Base-by-base conservation (phyloP, 768 basidiomycete genomes). In the Clavaria fumosa region DNA sequence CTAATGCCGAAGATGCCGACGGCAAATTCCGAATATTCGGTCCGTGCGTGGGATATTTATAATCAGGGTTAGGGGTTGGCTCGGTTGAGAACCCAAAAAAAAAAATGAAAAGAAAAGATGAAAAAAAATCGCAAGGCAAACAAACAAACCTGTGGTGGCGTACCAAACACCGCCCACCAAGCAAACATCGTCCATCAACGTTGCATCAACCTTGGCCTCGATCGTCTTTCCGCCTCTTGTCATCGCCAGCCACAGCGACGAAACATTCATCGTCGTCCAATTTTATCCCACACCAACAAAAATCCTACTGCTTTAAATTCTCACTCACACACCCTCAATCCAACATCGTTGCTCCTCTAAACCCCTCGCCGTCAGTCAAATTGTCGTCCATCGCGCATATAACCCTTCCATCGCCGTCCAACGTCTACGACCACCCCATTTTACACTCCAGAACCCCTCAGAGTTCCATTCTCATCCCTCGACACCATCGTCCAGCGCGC, bases 241-340 rank as follows among this genome's bases (percentile, higher is more conserved):
- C 55, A 50, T 54, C 47, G 41, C 42, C 44, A 42, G 43, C 50
- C 47, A 44, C 55, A 43, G 43, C 50, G 34, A 46, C 50, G 37
- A 47, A 49, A 32, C 34, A 47, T 35, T 43, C 34, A 27, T 39
- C 45, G 45, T 50, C 52, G 30, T 27, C 43, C 36, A 31, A 36
- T 22, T 22, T 34, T 26, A 40, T 34, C 21, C 23, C 39, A 9
- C 26, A 28, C 26, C 26, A 28, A 9, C 26, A 14, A 9, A 9
- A 28, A 31, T 31, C 15, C 28, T 33, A 9, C 21, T 40, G 26
- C 26, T 14, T 9, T 14, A 9, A 9, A 9, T 28, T 28, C 14
- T 31, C 26, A 37, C 33, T 23, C 22, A n/a, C 21, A 37, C 22
- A 12, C 5, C 26, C n/a, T 31, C 27, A 23, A 31, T 28, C n/a